phyloP scores from a whole-genome alignment of 805 yeast genomes.

The Cyberlindnera euphorbiae region DNA sequence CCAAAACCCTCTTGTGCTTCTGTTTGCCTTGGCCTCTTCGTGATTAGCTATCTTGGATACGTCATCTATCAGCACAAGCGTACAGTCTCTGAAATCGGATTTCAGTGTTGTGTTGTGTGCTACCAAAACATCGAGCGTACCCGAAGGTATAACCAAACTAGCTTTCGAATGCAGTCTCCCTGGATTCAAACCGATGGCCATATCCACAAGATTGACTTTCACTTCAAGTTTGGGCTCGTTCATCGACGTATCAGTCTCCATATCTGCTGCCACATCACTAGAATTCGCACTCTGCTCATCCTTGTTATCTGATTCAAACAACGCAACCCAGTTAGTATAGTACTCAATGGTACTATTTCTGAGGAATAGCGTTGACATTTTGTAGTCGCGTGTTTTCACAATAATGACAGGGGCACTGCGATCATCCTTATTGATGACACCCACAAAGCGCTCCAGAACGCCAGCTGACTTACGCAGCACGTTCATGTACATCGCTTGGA shows the following conservation, averaged over 20 bases:
- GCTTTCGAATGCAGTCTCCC: conserved; percentile 53
- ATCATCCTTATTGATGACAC: conserved; percentile 31
- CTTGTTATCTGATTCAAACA: conserved; percentile 31
- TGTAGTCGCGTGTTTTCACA: conserved; percentile 31
- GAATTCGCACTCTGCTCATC: conserved; percentile 8
- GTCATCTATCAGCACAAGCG: conserved; percentile 65
- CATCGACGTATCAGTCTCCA: conserved; percentile 6
- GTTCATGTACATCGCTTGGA: conserved; percentile 13
- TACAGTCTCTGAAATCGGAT: conserved; percentile 44
- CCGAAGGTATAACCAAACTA: conserved; percentile 45
- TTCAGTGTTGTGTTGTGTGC: conserved; percentile 34
- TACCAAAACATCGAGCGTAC: conserved; percentile 44
- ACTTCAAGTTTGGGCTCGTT: conserved; percentile 11
- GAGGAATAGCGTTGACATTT: conserved; percentile 38
- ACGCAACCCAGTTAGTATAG: conserved; percentile 52
- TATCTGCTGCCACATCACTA: conserved; percentile 2
- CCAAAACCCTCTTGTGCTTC: conserved; percentile 29
- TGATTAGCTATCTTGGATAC: conserved; percentile 29
- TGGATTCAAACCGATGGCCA: conserved; percentile 61
- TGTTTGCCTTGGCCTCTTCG: conserved; percentile 24
- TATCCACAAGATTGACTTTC: conserved; percentile 37
- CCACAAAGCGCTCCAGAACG: conserved; percentile 28
- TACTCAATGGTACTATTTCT: conserved; percentile 50
- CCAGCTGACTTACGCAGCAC: conserved; percentile 10
- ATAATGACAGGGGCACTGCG: conserved; percentile 37